These are phyloP conservation scores for Mucor racemosus DNA, from an alignment of 371 early-diverging fungal species.

Conservation along the genomic window DNA sequence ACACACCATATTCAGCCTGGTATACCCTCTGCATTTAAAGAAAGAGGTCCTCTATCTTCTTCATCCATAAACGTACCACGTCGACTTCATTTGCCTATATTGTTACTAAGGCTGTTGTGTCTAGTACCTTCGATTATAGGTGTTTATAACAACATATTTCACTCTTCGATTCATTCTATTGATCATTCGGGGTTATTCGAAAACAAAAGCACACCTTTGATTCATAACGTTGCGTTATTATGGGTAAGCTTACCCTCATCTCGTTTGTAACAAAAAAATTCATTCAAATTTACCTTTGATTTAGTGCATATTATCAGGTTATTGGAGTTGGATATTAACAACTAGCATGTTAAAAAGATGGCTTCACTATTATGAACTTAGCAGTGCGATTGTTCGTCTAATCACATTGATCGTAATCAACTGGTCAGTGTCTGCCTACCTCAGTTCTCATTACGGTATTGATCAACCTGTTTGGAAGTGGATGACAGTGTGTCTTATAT, in stretches of 20 bases:
- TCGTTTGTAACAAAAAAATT: not conserved
- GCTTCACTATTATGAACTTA: constrained; percentile 64
- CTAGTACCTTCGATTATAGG: constrained; percentile 59
- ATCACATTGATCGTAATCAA: constrained; percentile 63
- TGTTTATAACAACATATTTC: constrained; percentile 43
- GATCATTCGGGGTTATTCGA: constrained; percentile 55
- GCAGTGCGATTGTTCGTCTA: constrained; percentile 63
- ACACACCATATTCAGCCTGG: constrained; percentile 4
- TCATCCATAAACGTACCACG: constrained; percentile 51
- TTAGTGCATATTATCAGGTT: constrained; percentile 61
- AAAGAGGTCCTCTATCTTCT: constrained; percentile 34
- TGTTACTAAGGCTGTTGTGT: constrained; percentile 43
- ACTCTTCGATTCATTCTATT: constrained; percentile 40
- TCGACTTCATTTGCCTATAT: constrained; percentile 44
- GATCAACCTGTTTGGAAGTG: constrained; percentile 68
- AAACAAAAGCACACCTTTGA: constrained; percentile 60
- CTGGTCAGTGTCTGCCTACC: constrained; percentile 63
- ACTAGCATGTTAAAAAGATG: constrained; percentile 65
- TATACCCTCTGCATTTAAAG: constrained; percentile 20
- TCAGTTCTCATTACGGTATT: constrained; percentile 57
- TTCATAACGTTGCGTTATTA: constrained; percentile 60
- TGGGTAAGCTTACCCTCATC: constrained; percentile 50
- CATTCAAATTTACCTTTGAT: not conserved
- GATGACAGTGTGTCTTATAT: constrained; percentile 61
- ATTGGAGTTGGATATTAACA: constrained; percentile 66